Conservation (phyloP, 2,329 filamentous ascomycete genomes). For the Aspergillus fumigatiaffinis region DNA sequence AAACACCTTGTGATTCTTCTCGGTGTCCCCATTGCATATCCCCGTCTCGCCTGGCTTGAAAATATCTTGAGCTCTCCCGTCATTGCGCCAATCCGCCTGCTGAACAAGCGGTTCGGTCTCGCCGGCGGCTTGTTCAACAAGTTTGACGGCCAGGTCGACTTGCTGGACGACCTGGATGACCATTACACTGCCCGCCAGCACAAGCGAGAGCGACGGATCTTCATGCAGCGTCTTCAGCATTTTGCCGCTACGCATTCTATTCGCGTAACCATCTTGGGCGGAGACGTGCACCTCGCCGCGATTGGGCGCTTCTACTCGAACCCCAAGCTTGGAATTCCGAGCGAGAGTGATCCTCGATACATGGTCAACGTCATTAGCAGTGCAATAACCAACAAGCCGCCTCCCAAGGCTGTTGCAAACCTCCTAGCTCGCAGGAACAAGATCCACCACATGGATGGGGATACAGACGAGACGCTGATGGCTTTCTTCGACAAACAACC, state of each 20-base stretch:
- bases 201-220: conserved; percentile 76
- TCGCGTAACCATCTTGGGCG: conserved; percentile 60
- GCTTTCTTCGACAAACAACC: conserved; percentile 61
- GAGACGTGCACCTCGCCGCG: conserved; percentile 62
- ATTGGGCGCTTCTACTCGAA: conserved; percentile 63
- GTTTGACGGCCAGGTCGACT: conserved; percentile 73
- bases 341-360: conserved; percentile 58
- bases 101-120: conserved; percentile 86
- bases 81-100: conserved; percentile 80
- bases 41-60: conserved; percentile 89
- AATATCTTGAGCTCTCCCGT: conserved; percentile 84
- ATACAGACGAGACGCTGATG: conserved; percentile 63
- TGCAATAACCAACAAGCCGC: conserved; percentile 66
- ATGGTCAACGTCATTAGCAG: conserved; percentile 63
- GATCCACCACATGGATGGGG: conserved; percentile 60
- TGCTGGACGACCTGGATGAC: conserved; percentile 63
- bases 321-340: conserved; percentile 52
- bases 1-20: conserved; percentile 61
- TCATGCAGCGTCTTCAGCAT: conserved; percentile 63
- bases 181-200: conserved; percentile 87
- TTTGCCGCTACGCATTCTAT: conserved; percentile 53
- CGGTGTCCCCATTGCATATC: conserved; percentile 67
- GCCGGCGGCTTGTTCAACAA: conserved; percentile 85
- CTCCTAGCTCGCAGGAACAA: conserved; percentile 61
- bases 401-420: conserved; percentile 62